These are phyloP conservation scores for Aspergillus niger DNA, from an alignment of 2,329 filamentous ascomycete species.

Conservation along the genomic window DNA sequence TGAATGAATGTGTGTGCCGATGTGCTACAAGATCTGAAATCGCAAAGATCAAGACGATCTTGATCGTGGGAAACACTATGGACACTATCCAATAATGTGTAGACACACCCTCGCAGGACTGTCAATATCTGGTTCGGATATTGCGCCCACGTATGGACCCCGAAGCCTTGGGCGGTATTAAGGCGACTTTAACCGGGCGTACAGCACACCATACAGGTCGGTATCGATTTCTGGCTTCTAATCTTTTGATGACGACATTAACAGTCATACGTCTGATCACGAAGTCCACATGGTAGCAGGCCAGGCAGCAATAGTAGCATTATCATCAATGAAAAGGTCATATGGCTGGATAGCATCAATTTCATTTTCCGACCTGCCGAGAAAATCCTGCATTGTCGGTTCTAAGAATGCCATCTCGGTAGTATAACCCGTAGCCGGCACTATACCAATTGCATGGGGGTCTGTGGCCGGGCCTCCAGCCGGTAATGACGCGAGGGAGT, in stretches of 20 bases:
- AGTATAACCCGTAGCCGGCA: slow-evolving; percentile 21
- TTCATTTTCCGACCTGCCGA: slow-evolving; percentile 24
- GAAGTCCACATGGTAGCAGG: slow-evolving; percentile 14
- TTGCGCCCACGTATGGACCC: too few relatives aligned
- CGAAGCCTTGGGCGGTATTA: too few relatives aligned
- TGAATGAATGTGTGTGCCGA: too few relatives aligned
- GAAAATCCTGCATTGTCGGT: slow-evolving; percentile 29
- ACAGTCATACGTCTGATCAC: neutral
- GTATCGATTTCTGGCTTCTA: neutral
- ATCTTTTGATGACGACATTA: neutral
- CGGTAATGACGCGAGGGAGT: neutral
- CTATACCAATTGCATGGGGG: neutral
- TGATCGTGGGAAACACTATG: too few relatives aligned
- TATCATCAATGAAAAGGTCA: slow-evolving; percentile 7
- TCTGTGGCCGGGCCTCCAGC: neutral
- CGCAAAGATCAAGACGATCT: too few relatives aligned
- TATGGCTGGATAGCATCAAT: slow-evolving; percentile 17
- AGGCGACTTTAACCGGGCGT: too few relatives aligned
- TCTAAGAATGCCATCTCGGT: slow-evolving; percentile 29
- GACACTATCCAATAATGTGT: too few relatives aligned
- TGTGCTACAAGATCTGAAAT: too few relatives aligned
- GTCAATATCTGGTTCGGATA: too few relatives aligned
- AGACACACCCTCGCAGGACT: too few relatives aligned
- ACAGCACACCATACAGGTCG: neutral
- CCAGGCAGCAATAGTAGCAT: slow-evolving; percentile 7